Evolutionary conservation across 1,139 yeast species (phyloP), one percentile per base, ranked within the genome.

Genomic region (Pichia sp.): DNA sequence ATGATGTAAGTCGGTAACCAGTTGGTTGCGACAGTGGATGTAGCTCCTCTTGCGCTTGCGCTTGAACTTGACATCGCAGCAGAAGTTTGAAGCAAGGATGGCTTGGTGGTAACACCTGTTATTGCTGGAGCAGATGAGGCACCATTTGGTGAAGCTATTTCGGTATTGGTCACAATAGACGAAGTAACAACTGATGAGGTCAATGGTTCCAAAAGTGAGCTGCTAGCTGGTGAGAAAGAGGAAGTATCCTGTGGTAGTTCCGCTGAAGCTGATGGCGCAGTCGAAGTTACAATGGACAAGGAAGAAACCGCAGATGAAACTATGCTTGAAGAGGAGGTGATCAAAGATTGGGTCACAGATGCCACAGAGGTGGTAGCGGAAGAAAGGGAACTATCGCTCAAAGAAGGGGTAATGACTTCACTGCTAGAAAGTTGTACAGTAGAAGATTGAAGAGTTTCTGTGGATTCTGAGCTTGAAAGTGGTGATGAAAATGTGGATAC

Each of bases 1-100:
- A 75, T 64, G 45, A 75, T 67, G 36, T 65, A 66, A 4, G 77
- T 63, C 29, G 81, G 81, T 48, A 76, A 65, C 81, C 81, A 75
- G 48, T 16, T 44, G 4, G 49, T 38, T 7, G 37, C 26, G 26
- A 31, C 7, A 9, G 38, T 27, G 9, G 23, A 16, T 16, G 29
- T 9, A 2, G n/a, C 27, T 3, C 10, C 23, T 1, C 27, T 2
- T 26, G 31, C 27, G 23, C 6, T 36, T 3, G 9, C n/a, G 10
- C 7, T 27, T 7, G 38, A 26, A 36, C 27, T 29, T 5, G 27
- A 35, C 26, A 6, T 6, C 11, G 37, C 9, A 35, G 27, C 23
- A 16, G 23, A 16, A 16, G 23, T 16, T 16, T 16, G 23, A 16
- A 16, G 23, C 23, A 16, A 16, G 10, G 33, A 8, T 31, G 33